A percentile compares a stretch with the other conserved stretches of the same genome.
These are phyloP conservation scores for Hyphodiscus sp. DNA, from an alignment of 2,329 filamentous ascomycete genomes.

Conservation along the genomic window DNA sequence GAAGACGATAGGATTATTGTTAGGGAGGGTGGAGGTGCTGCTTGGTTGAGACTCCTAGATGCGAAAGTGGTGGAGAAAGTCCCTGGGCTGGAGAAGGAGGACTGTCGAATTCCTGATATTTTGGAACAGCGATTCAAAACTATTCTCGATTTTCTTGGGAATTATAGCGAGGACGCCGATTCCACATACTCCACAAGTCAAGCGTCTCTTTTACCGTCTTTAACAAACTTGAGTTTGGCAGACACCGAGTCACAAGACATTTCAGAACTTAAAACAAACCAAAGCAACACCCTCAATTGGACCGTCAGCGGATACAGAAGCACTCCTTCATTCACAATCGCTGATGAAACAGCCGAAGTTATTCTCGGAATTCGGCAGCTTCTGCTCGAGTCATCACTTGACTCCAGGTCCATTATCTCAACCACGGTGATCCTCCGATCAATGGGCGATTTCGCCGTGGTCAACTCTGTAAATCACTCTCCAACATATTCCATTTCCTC, in stretches of 20 bases:
- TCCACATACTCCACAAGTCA: not conserved
- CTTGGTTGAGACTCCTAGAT: conserved; percentile 58
- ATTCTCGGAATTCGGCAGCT: conserved; percentile 38
- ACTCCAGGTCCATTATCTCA: conserved; percentile 43
- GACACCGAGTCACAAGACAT: not conserved
- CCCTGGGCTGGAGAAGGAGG: conserved; percentile 27
- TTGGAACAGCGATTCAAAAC: conserved; percentile 56
- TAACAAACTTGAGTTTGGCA: not conserved
- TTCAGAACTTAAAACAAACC: not conserved
- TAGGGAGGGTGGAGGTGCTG: conserved; percentile 67
- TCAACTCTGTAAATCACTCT: conserved; percentile 49
- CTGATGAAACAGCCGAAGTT: conserved; percentile 42
- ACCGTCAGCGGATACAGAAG: conserved; percentile 8
- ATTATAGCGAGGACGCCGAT: not conserved
- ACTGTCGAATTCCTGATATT: conserved; percentile 53
- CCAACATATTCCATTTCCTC: not conserved
- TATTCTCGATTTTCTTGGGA: conserved; percentile 12
- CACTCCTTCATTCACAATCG: conserved; percentile 29
- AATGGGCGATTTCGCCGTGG: conserved; percentile 70
- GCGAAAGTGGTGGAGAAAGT: conserved; percentile 40
- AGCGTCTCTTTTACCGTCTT: not conserved
- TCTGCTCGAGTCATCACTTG: conserved; percentile 33
- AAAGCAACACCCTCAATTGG: conserved; percentile 12
- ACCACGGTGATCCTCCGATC: conserved; percentile 64
- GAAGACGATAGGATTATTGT: conserved; percentile 47